These are phyloP conservation scores for Dothistroma pini DNA, from an alignment of 2,329 filamentous ascomycete species.

Conservation along the genomic window DNA sequence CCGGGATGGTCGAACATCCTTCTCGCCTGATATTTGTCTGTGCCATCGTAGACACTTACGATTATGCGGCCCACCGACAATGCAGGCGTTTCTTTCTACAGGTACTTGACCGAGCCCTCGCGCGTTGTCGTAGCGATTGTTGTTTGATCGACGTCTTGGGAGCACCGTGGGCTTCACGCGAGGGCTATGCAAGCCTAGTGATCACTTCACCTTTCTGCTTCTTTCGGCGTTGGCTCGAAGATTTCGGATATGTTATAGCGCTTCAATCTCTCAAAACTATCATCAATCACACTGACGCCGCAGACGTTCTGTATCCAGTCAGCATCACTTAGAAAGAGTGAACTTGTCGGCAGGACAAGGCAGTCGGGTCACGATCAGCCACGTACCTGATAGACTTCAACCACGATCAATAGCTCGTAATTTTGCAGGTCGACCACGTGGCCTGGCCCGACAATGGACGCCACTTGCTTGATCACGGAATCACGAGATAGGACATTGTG, in stretches of 20 bases:
- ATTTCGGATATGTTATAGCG: slow-evolving; percentile 75
- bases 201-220: slow-evolving; percentile 21
- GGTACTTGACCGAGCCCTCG: not conserved
- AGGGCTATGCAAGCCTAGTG: not conserved
- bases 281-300: slow-evolving; percentile 74
- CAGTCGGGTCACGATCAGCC: slow-evolving; percentile 16
- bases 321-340: slow-evolving; percentile 7
- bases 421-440: slow-evolving; percentile 74
- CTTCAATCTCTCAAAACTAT: slow-evolving; percentile 70
- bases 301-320: slow-evolving; percentile 59
- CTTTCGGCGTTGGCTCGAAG: slow-evolving; percentile 51
- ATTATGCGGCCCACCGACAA: not conserved
- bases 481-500: slow-evolving; percentile 66
- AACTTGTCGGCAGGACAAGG: slow-evolving; percentile 1
- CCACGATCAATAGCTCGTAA: slow-evolving; percentile 74
- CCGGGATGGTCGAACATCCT: slow-evolving; percentile 10
- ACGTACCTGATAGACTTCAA: slow-evolving; percentile 75
- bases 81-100: not conserved
- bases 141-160: not conserved
- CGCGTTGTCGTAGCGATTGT: not conserved
- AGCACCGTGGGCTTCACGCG: not conserved
- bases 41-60: not conserved
- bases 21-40: slow-evolving; percentile 12
- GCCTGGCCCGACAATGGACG: slow-evolving; percentile 58
- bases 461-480: slow-evolving; percentile 67